These are phyloP conservation scores for Trichoderma simmonsii DNA, from an alignment of 2,329 filamentous ascomycete species.

Conservation along the genomic window DNA sequence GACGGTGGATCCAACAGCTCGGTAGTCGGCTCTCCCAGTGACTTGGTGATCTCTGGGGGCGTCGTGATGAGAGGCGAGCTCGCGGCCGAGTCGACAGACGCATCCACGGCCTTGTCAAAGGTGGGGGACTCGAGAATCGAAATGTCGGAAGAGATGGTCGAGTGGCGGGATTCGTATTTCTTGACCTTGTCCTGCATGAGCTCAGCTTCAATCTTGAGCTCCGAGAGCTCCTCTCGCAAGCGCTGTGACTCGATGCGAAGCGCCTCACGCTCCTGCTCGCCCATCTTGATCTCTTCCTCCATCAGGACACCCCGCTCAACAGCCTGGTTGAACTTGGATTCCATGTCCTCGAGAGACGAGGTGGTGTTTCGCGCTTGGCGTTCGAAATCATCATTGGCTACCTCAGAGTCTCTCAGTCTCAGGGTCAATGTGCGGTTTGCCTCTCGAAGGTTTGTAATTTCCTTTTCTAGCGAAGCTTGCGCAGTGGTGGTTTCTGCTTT, in stretches of 20 bases:
- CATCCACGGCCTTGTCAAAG: constrained; percentile 67
- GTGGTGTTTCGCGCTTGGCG: constrained; percentile 93
- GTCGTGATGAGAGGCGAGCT: constrained; percentile 90
- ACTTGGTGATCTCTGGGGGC: constrained; percentile 67
- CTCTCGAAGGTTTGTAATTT: constrained; percentile 89
- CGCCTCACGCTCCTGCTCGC: constrained; percentile 86
- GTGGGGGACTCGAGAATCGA: constrained; percentile 65
- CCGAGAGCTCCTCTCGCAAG: constrained; percentile 83
- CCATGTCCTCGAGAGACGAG: constrained; percentile 92
- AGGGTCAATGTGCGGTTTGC: constrained; percentile 76
- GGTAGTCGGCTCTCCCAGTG: constrained; percentile 56
- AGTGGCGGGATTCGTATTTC: constrained; percentile 60
- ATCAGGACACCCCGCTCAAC: constrained; percentile 91
- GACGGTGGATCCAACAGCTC: constrained; percentile 82
- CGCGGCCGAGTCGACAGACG: constrained; percentile 78
- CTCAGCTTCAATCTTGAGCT: constrained; percentile 91
- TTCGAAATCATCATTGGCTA: constrained; percentile 97
- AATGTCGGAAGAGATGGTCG: constrained; percentile 59
- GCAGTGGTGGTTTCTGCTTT: constrained; percentile 82
- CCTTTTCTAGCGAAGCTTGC: constrained; percentile 86
- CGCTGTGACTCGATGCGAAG: constrained; percentile 89
- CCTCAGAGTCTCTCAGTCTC: constrained; percentile 88
- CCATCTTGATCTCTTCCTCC: constrained; percentile 88
- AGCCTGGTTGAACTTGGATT: constrained; percentile 92
- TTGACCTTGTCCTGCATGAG: constrained; percentile 92